Evolutionary conservation across 495 filamentous ascomycete genomes (phyloP), one percentile per base, ranked within the genome.

Genomic region (Penicillium steckii): DNA sequence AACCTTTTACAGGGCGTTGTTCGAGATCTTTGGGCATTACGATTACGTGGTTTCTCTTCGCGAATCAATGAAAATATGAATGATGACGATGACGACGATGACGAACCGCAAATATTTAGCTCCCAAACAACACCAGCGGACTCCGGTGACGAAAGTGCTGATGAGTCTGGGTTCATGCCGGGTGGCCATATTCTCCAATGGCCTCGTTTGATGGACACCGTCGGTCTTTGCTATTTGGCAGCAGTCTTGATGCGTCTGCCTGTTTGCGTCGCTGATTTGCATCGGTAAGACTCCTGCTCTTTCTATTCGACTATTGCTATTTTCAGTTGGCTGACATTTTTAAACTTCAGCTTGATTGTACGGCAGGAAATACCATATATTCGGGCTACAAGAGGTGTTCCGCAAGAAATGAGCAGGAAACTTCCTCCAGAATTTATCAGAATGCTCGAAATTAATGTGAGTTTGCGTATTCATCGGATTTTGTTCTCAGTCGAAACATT

Each of bases 11-110:
- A 78, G 83, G 59, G 59, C 26, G 68, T 88, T 7, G 75, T 88
- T 29, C 79, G 75, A 29, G 85, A 88, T 68, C 76, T 90, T n/a
- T 90, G 87, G 87, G 74, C 79, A 29, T 70, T 89, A 4, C 80
- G 84, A 29, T 68, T 90, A 26, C 76, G 80, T 29, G 74, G 66
- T 29, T 74, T 81, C 32, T 60, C 76, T 15, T 51, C 54, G 17
- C 73, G 68, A 46, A 71, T 75, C 30, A 68, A 68, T 40, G 60
- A 60, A 23, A 46, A 56, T n/a, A 62, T 56, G 21, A 70, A 71
- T 19, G 67, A 63, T 22, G 56, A 58, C 13, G 62, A 69, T 21
- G 60, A 66, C 12, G 57, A 60, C 12, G 62, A 65, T 25, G 65
- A 66, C 18, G 63, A 72, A 33, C 61, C 62, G n/a, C 60, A 70